A percentile compares a stretch with the other conserved stretches of the same genome.
phyloP scores from a whole-genome alignment of 2,329 filamentous ascomycete genomes.

The Talaromyces sp. region DNA sequence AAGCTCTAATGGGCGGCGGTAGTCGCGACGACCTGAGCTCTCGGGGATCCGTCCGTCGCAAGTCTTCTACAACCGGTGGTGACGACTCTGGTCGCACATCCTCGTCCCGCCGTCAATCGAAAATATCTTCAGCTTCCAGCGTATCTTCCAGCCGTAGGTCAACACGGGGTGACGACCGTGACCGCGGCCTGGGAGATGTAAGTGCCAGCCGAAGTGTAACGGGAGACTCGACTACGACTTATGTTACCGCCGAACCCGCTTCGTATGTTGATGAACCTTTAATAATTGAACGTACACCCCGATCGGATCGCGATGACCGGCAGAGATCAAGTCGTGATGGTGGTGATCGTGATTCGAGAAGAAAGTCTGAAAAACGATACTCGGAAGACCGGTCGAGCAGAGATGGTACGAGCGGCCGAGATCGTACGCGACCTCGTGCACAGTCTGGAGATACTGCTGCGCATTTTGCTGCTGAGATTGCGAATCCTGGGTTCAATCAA shows the following conservation, averaged over 20 bases:
- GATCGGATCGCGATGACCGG: constrained; percentile 23
- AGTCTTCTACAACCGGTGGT: constrained; percentile 22
- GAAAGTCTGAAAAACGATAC: constrained; percentile 30
- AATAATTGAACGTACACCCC: constrained; percentile 32
- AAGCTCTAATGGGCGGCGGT: constrained; percentile 40
- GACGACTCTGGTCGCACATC: constrained; percentile 21
- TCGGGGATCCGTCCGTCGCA: constrained; percentile 33
- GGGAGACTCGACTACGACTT: constrained; percentile 26
- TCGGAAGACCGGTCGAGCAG: constrained; percentile 25
- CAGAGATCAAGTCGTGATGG: constrained; percentile 11
- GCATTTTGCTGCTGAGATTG: constrained; percentile 33
- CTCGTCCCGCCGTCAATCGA: constrained; percentile 26
- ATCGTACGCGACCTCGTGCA: constrained; percentile 30
- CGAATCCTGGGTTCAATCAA: constrained; percentile 34
- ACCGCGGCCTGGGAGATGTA: constrained; percentile 36
- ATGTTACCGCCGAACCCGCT: constrained; percentile 42
- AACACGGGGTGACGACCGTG: constrained; percentile 49
- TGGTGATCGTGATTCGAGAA: constrained; percentile 24
- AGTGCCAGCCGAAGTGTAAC: constrained; percentile 27
- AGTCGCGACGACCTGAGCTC: constrained; percentile 35
- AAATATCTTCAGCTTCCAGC: constrained; percentile 25
- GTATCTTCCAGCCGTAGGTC: constrained; percentile 39
- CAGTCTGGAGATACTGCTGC: constrained; percentile 29
- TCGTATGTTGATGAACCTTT: constrained; percentile 29
- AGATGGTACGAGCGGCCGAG: constrained; percentile 23